Base-by-base conservation (phyloP, 1,139 yeast species). In the Candida buenavistaensis region DNA sequence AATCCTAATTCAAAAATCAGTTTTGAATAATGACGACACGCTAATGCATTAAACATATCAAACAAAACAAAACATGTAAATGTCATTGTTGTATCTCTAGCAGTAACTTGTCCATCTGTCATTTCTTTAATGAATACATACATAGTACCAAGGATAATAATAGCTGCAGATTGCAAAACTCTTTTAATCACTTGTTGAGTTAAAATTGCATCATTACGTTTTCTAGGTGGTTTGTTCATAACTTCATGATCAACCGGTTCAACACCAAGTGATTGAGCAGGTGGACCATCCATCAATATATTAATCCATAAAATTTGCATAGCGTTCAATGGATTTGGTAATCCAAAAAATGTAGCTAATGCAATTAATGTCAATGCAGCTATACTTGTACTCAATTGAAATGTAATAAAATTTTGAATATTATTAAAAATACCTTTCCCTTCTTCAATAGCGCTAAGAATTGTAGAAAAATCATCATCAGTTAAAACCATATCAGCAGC, bases 231-330 rank as follows among this genome's bases (percentile, higher is more conserved):
- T 54, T 85, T 85, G 44, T 74, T 78, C 97, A 92, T 90, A 26
- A 92, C 95, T 55, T 82, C 95, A 43, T 85, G 88, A 55, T 90
- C 97, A 15, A 90, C 97, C 1, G 97, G 95, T 62, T 92, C 98
- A 21, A 92, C 97, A 36, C 98, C 97, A 33, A 92, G 71, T 0
- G 96, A 86, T 62, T 92, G 98, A 1, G 98, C 98, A 3, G 98
- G 98, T 6, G 98, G 98, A 0, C 98, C 98, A 63, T 92, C 98
- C 98, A 92, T 92, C 44, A 92, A 73, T 40, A 92, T 92, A 57
- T 92, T 90, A 56, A 92, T 92, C 97, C 97, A 92, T 50, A 92
- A 69, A 48, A 92, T 92, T 66, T 92, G 97, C 97, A 92, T 92
- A 15, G 98, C 97, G 57, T 92, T 92, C 48, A 92, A 73, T n/a